A percentile compares a stretch with the other conserved stretches of the same genome.
These are phyloP conservation scores for Mycena amicta DNA, from an alignment of 768 basidiomycete species.

Conservation along the genomic window DNA sequence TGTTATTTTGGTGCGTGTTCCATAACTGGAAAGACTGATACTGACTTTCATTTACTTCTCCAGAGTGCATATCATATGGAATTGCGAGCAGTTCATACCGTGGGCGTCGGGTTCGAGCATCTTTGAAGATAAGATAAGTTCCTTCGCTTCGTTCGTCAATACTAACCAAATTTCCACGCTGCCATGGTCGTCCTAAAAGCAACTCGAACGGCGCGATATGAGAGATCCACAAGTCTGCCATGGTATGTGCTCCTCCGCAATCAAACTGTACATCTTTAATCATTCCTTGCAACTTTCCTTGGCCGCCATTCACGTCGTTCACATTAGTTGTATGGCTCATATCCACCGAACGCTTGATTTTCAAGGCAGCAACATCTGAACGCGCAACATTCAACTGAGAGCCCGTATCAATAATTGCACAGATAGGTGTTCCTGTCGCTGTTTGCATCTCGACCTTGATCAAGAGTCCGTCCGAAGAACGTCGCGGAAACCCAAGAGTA, in stretches of 20 bases:
- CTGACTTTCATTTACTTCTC: not conserved
- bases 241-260: constrained; percentile 24
- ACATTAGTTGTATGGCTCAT: constrained; percentile 10
- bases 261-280: constrained; percentile 23
- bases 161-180: constrained; percentile 20
- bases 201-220: constrained; percentile 18
- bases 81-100: constrained; percentile 6
- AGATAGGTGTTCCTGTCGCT: constrained; percentile 8
- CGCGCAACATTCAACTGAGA: constrained; percentile 28
- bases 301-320: constrained; percentile 33
- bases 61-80: not conserved
- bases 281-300: constrained; percentile 22
- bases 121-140: constrained; percentile 14
- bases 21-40: not conserved
- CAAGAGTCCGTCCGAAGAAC: constrained; percentile 1
- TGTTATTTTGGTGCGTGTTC: too few species aligned
- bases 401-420: constrained; percentile 30
- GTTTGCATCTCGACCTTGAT: constrained; percentile 19
- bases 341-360: constrained; percentile 17
- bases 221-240: constrained; percentile 26
- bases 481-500: not conserved
- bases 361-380: constrained; percentile 6
- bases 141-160: constrained; percentile 23
- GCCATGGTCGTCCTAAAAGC: constrained; percentile 26
- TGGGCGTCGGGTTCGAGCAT: not conserved